These are phyloP conservation scores for Spathaspora girioi DNA, from an alignment of 805 yeast genomes.

Conservation along the genomic window DNA sequence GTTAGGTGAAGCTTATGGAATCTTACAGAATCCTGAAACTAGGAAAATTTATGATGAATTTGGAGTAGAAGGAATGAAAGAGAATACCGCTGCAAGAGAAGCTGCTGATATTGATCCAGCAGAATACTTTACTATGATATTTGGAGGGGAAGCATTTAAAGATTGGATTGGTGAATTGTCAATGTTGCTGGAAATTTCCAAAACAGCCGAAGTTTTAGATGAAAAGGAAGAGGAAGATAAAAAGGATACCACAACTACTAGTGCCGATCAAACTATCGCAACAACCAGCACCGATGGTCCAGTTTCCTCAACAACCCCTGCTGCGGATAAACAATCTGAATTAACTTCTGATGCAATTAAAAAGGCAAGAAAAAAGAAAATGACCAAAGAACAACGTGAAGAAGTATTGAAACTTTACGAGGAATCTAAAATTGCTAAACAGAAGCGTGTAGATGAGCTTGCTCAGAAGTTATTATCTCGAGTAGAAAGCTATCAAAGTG, in stretches of 20 bases:
- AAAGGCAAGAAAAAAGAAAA: constrained; percentile 27
- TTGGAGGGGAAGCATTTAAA: constrained; percentile 77
- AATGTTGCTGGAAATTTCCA: constrained; percentile 69
- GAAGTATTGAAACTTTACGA: constrained; percentile 48
- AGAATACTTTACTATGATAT: constrained; percentile 79
- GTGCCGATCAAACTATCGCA: neutral
- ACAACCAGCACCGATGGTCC: constrained; percentile 3
- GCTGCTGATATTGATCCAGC: constrained; percentile 72
- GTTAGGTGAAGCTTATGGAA: constrained; percentile 64
- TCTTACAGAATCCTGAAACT: constrained; percentile 67
- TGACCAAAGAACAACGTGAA: constrained; percentile 41
- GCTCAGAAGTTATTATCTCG: constrained; percentile 44
- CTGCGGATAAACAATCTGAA: neutral
- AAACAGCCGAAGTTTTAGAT: constrained; percentile 49
- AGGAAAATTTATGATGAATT: constrained; percentile 76
- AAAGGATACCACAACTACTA: neutral
- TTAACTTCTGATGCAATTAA: constrained; percentile 20
- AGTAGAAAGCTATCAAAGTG: constrained; percentile 50
- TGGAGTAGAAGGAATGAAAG: constrained; percentile 60
- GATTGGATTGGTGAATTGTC: constrained; percentile 84
- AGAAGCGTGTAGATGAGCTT: constrained; percentile 48
- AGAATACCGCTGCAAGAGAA: constrained; percentile 58
- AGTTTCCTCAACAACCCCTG: constrained; percentile 4
- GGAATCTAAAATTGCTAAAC: constrained; percentile 50
- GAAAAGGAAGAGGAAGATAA: constrained; percentile 34